These are phyloP conservation scores for Priceomyces melissophilus DNA, from an alignment of 805 yeast species.

Conservation along the genomic window DNA sequence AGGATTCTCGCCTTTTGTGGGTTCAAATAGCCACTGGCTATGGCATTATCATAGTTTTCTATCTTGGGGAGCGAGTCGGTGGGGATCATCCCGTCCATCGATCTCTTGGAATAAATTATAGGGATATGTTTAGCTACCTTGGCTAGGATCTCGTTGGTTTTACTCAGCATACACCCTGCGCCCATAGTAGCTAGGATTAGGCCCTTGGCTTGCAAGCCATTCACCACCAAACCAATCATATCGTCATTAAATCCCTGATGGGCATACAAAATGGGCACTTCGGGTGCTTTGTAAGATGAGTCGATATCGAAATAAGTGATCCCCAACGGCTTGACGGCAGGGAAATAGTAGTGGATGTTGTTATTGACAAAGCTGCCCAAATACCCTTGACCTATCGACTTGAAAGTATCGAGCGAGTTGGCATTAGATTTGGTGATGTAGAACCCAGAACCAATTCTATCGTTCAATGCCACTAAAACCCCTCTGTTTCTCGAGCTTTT, in stretches of 20 bases:
- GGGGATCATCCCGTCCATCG: constrained; percentile 72
- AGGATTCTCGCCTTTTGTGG: constrained; percentile 63
- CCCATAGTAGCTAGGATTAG: constrained; percentile 68
- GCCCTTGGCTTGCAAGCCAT: constrained; percentile 47
- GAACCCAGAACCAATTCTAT: constrained; percentile 66
- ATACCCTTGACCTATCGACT: constrained; percentile 65
- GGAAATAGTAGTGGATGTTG: constrained; percentile 61
- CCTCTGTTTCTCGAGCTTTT: constrained; percentile 53
- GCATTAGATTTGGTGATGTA: constrained; percentile 70
- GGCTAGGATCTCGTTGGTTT: constrained; percentile 43
- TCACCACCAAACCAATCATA: constrained; percentile 45
- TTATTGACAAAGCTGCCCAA: constrained; percentile 68
- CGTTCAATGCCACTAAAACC: constrained; percentile 61
- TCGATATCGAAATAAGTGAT: constrained; percentile 38
- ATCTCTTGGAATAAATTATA: constrained; percentile 59
- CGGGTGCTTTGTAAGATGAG: constrained; percentile 27
- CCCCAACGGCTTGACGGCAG: constrained; percentile 58
- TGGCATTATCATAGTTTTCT: constrained; percentile 31
- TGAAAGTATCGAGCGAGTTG: constrained; percentile 67
- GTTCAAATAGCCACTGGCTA: constrained; percentile 63
- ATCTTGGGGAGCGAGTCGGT: constrained; percentile 39
- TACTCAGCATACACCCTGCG: constrained; percentile 60
- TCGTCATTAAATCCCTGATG: constrained; percentile 58
- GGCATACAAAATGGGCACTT: constrained; percentile 56
- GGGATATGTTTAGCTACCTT: constrained; percentile 46